Evolutionary conservation across 345 rosid genomes (phyloP).

Genomic region (Eucalyptus marginata): DNA sequence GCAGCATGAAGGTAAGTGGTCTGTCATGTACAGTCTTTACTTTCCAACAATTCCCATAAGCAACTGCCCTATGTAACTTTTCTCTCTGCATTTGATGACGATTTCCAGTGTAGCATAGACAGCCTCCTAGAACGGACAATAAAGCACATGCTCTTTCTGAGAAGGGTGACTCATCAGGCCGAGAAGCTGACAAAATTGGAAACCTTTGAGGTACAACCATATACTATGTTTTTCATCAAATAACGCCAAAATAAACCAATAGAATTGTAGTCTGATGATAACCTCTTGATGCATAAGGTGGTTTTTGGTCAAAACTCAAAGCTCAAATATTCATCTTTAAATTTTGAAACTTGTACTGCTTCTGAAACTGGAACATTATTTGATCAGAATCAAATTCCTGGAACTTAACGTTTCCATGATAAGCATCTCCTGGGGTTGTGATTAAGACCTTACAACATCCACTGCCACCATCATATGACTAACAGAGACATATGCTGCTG

Average conservation of each 20-base stretch:
- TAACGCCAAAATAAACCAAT: neutral
- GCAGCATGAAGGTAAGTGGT: neutral
- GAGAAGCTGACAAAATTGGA: slow-evolving; percentile 31
- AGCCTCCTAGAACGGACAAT: slow-evolving; percentile 43
- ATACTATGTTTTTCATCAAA: neutral
- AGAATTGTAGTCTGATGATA: neutral
- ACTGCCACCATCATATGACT: neutral
- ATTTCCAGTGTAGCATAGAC: slow-evolving; percentile 66
- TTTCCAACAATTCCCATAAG: neutral
- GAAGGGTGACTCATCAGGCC: slow-evolving; percentile 39
- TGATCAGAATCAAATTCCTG: neutral
- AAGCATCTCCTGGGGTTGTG: neutral
- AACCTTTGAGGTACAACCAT: slow-evolving; percentile 25
- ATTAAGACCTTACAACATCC: neutral
- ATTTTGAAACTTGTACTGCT: neutral
- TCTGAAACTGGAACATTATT: neutral
- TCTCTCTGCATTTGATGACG: neutral
- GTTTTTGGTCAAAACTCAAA: neutral
- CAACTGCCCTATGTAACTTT: neutral
- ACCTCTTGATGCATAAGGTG: neutral
- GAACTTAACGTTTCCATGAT: neutral
- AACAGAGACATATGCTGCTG: neutral
- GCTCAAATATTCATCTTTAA: neutral
- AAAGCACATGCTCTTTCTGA: slow-evolving; percentile 46
- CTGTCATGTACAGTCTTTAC: neutral